Evolutionary conservation across 441 rosid species (phyloP).

Genomic region (Bruguiera hainesii): DNA sequence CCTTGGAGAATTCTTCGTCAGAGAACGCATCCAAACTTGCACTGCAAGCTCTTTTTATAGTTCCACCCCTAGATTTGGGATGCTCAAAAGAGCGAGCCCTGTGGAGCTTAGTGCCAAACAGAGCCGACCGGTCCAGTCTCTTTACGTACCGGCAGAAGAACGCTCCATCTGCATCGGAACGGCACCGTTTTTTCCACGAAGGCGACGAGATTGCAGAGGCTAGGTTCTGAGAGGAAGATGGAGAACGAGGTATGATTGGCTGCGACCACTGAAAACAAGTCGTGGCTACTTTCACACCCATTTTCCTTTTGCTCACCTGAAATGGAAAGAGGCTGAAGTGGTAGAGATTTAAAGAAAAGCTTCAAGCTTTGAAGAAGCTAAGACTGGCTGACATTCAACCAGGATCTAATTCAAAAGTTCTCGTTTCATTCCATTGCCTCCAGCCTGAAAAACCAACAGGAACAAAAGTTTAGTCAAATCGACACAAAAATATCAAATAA

Average conservation of each 20-base stretch:
- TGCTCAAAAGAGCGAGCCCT: constrained; percentile 39
- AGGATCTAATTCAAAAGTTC: no score
- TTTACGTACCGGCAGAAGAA: constrained; percentile 32
- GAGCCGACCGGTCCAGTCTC: constrained; percentile 40
- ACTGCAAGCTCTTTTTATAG: constrained; percentile 46
- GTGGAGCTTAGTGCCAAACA: constrained; percentile 38
- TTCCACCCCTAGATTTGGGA: constrained; percentile 27
- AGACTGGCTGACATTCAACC: no score
- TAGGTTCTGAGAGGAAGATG: constrained; percentile 54
- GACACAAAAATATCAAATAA: no score
- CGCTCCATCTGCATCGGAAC: constrained; percentile 14
- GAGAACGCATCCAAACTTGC: constrained; percentile 48
- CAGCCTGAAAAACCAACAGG: no score
- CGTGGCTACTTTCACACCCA: constrained; percentile 60
- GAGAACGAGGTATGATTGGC: constrained; percentile 39
- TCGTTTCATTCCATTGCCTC: no score
- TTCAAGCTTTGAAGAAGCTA: neutral
- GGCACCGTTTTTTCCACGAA: constrained; percentile 24
- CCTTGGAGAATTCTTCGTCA: constrained; percentile 64
- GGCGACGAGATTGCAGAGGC: constrained; percentile 52
- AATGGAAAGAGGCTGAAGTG: no score
- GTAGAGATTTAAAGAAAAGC: neutral
- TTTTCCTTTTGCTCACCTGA: constrained; percentile 6
- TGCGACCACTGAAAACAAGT: constrained; percentile 62
- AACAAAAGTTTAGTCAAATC: no score